Base-by-base conservation (phyloP, 2,329 filamentous ascomycete species). In the Trichoderma arundinaceum region DNA sequence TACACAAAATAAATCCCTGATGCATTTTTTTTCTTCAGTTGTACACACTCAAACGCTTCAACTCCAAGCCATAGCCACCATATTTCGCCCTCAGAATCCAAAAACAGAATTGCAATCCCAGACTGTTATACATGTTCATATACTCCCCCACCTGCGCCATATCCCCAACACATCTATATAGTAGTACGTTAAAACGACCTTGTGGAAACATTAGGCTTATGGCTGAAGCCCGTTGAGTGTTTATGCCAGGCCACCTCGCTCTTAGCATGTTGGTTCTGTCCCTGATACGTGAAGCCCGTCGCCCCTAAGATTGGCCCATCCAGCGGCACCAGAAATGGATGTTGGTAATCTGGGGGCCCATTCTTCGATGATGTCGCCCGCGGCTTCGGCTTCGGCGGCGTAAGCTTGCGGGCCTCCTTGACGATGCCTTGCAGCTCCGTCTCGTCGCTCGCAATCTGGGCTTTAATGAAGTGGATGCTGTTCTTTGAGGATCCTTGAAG, bases 371-470 rank as follows among this genome's bases (percentile, higher is more conserved):
- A 66, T 17, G 67, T 72, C 74, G 61, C 67, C 72, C 48, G 74
- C 17, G 72, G 66, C 65, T 75, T 75, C 17, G 72, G 66, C 65
- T 75, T 75, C 28, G 69, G 69, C 19, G 69, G 63, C 33, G 70
- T 70, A 41, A 70, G 53, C 71, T 82, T 84, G 66, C 78, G 83
- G 63, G 83, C 76, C 1, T 88, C 84, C 68, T 86, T 90, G 70
- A 96, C 77, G 46, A 97, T 88, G 0, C 90, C 84, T 12, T 83
- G 83, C 1, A 98, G 80, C 74, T 97, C 94, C 33, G 85, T 79
- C 48, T 96, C 91, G 62, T 88, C 83, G 39, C 82, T 86, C 6
- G 88, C 87, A 71, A 97, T 95, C 77, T 99, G 95, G 0, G 95
- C 94, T 72, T 86, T 89, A 58, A 98, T 84, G 74, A 95, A 95